Conservation (phyloP, 2,329 filamentous ascomycete species). For the Pyricularia sp. region DNA sequence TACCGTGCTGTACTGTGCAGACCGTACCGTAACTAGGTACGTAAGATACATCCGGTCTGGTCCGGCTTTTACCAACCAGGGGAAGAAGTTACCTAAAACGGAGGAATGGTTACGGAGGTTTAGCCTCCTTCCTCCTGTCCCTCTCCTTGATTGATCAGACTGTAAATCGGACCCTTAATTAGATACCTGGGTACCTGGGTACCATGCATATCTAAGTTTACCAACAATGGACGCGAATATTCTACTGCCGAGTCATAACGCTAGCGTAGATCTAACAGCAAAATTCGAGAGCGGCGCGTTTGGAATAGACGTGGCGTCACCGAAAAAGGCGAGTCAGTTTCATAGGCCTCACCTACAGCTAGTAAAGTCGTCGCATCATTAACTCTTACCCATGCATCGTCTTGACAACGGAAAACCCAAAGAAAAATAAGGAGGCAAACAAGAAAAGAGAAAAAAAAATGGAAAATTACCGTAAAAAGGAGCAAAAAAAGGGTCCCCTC, state of each 20-base stretch:
- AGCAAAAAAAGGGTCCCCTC: background rate
- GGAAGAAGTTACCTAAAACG: background rate
- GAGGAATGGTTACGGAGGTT: background rate
- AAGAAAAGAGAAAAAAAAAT: background rate
- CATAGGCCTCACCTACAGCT: background rate
- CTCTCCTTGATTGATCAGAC: background rate
- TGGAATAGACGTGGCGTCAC: background rate
- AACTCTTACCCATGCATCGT: background rate
- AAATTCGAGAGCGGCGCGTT: background rate
- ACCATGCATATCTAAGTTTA: background rate
- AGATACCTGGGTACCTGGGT: background rate
- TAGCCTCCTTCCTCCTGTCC: background rate
- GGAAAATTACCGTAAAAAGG: background rate
- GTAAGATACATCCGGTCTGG: background rate
- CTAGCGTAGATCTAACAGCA: background rate
- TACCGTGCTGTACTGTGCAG: background rate
- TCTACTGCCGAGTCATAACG: background rate
- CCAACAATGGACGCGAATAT: background rate
- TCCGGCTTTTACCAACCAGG: background rate
- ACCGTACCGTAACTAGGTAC: background rate
- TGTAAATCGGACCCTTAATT: background rate
- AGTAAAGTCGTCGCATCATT: background rate
- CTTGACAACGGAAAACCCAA: background rate
- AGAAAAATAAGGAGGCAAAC: background rate
- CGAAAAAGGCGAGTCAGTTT: background rate